Conservation (phyloP, 2,329 filamentous ascomycete genomes). For the Ophiobolus disseminans region DNA sequence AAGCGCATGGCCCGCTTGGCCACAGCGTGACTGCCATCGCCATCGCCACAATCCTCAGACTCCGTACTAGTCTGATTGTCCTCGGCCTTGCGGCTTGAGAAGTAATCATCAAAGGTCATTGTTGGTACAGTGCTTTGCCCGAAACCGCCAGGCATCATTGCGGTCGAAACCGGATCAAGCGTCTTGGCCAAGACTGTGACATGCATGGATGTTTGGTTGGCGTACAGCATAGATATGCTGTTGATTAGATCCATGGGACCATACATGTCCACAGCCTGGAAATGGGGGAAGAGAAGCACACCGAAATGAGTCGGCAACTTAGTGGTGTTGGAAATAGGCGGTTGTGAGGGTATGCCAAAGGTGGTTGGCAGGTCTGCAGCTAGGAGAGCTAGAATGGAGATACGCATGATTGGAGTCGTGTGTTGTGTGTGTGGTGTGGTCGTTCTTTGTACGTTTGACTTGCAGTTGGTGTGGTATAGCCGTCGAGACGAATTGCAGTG, state of each 20-base stretch:
- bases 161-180: conserved; percentile 38
- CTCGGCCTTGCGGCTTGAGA: no score
- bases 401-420: conserved; percentile 11
- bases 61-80: conserved; percentile 10
- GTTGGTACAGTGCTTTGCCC: conserved; percentile 56
- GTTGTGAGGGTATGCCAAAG: conserved; percentile 15
- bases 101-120: conserved; percentile 60
- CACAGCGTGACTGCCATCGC: conserved; percentile 14
- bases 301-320: conserved; percentile 31
- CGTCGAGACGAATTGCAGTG: background rate
- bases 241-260: conserved; percentile 57
- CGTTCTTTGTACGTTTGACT: no score
- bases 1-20: conserved; percentile 14
- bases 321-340: conserved; percentile 31
- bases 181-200: conserved; percentile 35
- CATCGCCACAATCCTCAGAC: conserved; percentile 4
- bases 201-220: conserved; percentile 30
- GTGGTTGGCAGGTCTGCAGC: conserved; percentile 10
- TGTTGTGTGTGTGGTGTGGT: background rate
- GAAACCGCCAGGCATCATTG: conserved; percentile 33
- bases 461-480: background rate
- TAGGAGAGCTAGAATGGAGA: conserved; percentile 15
- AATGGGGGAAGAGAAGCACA: conserved; percentile 30
- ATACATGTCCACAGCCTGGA: conserved; percentile 44
- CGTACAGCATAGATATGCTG: conserved; percentile 34